Base-by-base conservation (phyloP, 257 asterid species). In the Gentiana dahurica region DNA sequence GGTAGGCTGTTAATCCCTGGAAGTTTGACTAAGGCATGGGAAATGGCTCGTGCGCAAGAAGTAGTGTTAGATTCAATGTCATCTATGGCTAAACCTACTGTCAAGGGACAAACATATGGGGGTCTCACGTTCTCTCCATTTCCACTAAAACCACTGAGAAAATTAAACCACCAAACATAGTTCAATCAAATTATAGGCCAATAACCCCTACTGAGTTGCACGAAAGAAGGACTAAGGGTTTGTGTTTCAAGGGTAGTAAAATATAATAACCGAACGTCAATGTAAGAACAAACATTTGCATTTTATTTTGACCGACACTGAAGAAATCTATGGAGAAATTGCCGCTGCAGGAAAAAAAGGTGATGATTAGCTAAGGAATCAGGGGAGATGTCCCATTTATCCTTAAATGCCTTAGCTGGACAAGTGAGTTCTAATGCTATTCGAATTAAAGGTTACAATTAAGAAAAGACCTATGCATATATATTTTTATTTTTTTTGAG, bases 201-300 rank as follows among this genome's bases (percentile, higher is more conserved):
- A 49, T 57, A 6, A 7, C 63, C 7, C 35, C 56, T 3, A 6
- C 34, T 9, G 52, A 64, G 15, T 32, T 56, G 2, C 36, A 55
- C 4, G 39, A 13, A 0, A 36, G 45, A 0, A 53, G 63, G 2
- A 51, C 32, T 0, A 41, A 51, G 2, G 64, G 59, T 0, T 36
- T 65, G 1, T 65, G 64, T 12, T 57, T n/a, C 4, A 9, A 34
- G 6, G 56, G 70, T 34, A 59, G 51, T 3, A 58, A 65, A 2
- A 65, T 32, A 7, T 39, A 39, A 3, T 39, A 0, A 4, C 44
- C 7, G 44, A 7, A 3, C 44, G 1, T 7, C 44, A 39, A 39
- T 39, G 44, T 7, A 39, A 39, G 44, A 39, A 39, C 7, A 39
- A 7, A 39, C 44, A 39, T 4, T 39, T 39, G 4, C 44, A 39